Evolutionary conservation across 331 rosid species (phyloP).

Genomic region (Stylosanthes scabra): DNA sequence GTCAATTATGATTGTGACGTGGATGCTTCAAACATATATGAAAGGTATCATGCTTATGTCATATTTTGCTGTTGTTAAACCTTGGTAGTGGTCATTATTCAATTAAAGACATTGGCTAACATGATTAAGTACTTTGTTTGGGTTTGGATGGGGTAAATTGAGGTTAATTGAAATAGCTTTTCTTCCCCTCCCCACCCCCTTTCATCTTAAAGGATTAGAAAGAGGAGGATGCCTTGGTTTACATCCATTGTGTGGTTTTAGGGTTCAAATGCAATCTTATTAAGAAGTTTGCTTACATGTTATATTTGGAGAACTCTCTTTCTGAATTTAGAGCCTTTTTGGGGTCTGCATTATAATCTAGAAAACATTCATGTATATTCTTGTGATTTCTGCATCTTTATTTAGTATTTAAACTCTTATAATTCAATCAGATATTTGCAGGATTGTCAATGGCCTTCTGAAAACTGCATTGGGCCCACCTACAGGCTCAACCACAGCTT

Average conservation of each 20-base stretch:
- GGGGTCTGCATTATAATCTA: slow-evolving; percentile 27
- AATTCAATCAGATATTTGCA: slow-evolving; percentile 88
- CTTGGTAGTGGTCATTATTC: slow-evolving; percentile 18
- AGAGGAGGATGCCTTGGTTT: slow-evolving; percentile 13
- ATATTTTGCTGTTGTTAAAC: slow-evolving; percentile 34
- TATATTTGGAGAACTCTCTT: slow-evolving; percentile 22
- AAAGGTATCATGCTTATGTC: slow-evolving; percentile 76
- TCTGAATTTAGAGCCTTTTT: slow-evolving; percentile 14
- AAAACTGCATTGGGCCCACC: slow-evolving; percentile 99
- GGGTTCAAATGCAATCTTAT: slow-evolving; percentile 14
- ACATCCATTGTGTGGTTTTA: slow-evolving; percentile 16
- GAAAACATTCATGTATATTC: slow-evolving; percentile 19
- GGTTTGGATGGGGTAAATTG: slow-evolving; percentile 29
- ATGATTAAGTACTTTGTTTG: slow-evolving; percentile 19
- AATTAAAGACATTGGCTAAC: slow-evolving; percentile 22
- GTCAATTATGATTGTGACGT: slow-evolving; percentile 99
- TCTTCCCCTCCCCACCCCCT: background rate
- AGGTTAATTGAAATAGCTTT: slow-evolving; percentile 9
- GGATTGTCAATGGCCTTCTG: slow-evolving; percentile 99
- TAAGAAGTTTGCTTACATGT: slow-evolving; percentile 24
- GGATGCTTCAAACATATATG: slow-evolving; percentile 96
- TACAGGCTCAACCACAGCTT: slow-evolving; percentile 85
- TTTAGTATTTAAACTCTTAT: slow-evolving; percentile 76
- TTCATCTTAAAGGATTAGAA: slow-evolving; percentile 6
- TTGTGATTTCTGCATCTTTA: slow-evolving; percentile 46